These are phyloP conservation scores for Chytriomyces sp. DNA, from an alignment of 192 early-diverging fungal species.

Conservation along the genomic window DNA sequence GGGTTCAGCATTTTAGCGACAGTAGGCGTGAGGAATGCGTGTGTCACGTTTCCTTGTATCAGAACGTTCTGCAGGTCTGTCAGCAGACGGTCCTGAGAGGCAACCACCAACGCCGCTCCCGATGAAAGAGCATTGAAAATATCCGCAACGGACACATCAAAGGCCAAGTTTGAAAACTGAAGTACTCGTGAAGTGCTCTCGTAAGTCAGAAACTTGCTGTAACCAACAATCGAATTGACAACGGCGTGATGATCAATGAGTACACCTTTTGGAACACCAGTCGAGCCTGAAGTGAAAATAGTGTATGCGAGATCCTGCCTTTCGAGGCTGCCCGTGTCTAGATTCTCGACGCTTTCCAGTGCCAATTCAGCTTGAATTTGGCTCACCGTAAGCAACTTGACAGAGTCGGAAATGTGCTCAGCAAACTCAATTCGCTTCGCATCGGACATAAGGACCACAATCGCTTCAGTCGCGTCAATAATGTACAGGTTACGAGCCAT, in stretches of 20 bases:
- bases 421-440: no score
- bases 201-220: constrained; percentile 7
- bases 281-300: constrained; percentile 53
- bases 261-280: constrained; percentile 50
- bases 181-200: not conserved
- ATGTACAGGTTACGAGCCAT: no score
- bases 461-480: no score
- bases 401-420: no score
- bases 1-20: no score
- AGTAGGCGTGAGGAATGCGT: no score
- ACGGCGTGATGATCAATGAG: constrained; percentile 33
- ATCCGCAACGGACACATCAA: constrained; percentile 35
- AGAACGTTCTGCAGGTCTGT: no score
- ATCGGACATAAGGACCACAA: no score
- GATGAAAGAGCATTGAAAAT: constrained; percentile 22
- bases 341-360: not conserved
- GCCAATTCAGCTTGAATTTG: no score
- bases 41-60: no score
- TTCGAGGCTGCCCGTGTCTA: not conserved
- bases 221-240: not conserved
- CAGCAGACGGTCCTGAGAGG: no score
- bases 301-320: constrained; percentile 43
- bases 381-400: no score
- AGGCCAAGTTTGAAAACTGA: constrained; percentile 32
- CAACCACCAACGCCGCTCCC: constrained; percentile 27